phyloP scores from a whole-genome alignment of 441 rosid species.

The Arabidopsis lyrata region DNA sequence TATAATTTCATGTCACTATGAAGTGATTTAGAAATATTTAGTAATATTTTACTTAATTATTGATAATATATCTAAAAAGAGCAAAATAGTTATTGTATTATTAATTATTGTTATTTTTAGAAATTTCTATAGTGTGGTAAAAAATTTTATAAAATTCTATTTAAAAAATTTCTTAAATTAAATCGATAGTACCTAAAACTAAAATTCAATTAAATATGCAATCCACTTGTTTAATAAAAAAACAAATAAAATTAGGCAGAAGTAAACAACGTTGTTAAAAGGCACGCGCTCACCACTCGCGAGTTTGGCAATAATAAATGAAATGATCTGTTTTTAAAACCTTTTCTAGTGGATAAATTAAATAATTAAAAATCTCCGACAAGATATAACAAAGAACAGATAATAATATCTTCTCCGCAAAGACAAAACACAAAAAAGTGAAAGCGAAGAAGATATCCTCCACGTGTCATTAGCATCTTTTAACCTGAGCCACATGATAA shows the following conservation, averaged over 20 bases:
- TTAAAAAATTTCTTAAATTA: no score
- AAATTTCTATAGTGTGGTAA: no score
- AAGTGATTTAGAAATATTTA: no score
- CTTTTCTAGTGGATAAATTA: neutral
- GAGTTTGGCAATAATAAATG: slow-evolving; percentile 11
- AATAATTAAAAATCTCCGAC: slow-evolving; percentile 34
- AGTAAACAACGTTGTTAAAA: slow-evolving; percentile 39
- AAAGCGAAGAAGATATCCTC: slow-evolving; percentile 39
- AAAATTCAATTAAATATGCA: neutral
- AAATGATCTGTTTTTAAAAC: neutral
- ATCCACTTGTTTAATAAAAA: slow-evolving; percentile 9
- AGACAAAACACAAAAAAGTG: slow-evolving; percentile 35
- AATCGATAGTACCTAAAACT: neutral
- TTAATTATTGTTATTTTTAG: no score
- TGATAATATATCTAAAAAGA: no score
- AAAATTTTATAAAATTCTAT: no score
- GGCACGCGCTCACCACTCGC: slow-evolving; percentile 39
- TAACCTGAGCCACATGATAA: slow-evolving; percentile 74
- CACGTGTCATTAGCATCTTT: slow-evolving; percentile 46
- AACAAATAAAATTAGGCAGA: neutral
- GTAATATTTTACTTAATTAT: no score
- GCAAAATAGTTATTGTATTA: no score
- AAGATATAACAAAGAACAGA: slow-evolving; percentile 43
- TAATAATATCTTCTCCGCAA: slow-evolving; percentile 47
- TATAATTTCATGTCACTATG: no score